Evolutionary conservation across 129 eudicot genomes (phyloP).

Genomic region (Silybum marianum): DNA sequence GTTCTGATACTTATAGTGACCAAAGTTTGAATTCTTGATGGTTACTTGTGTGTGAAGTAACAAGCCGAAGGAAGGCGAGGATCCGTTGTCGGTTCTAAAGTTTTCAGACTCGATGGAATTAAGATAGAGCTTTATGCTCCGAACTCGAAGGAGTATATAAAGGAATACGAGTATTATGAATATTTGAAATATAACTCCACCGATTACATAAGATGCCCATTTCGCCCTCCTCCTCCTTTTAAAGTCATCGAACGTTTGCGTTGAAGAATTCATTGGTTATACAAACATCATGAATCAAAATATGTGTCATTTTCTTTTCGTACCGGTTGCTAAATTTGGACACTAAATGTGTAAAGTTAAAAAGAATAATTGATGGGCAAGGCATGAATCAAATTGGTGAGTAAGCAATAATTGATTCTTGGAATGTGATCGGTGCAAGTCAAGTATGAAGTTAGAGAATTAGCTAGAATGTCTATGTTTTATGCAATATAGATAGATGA

Average conservation of each 20-base stretch:
- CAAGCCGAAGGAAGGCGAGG: constrained; percentile 14
- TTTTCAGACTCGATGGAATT: constrained; percentile 8
- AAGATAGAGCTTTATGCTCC: constrained; percentile 31
- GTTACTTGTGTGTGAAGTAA: constrained; percentile 23
- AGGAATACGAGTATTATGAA: constrained; percentile 28
- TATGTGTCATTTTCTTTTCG: neutral
- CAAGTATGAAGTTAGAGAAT: neutral
- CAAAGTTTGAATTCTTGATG: constrained; percentile 40
- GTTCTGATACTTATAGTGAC: constrained; percentile 27
- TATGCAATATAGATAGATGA: too few species aligned
- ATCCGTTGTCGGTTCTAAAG: neutral
- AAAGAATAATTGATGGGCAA: constrained; percentile 4
- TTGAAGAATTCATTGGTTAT: neutral
- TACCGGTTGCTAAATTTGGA: neutral
- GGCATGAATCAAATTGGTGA: neutral
- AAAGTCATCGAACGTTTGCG: neutral
- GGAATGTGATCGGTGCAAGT: constrained; percentile 3
- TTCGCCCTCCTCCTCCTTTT: constrained; percentile 23
- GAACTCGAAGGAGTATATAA: constrained; percentile 23
- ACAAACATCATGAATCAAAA: neutral
- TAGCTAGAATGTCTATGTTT: too few species aligned
- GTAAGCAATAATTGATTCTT: neutral
- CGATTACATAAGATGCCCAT: constrained; percentile 26
- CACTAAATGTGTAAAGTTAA: neutral
- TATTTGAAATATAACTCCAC: constrained; percentile 27